Evolutionary conservation across 169 alveolate species (phyloP).

Genomic region (Besnoitia besnoiti): DNA sequence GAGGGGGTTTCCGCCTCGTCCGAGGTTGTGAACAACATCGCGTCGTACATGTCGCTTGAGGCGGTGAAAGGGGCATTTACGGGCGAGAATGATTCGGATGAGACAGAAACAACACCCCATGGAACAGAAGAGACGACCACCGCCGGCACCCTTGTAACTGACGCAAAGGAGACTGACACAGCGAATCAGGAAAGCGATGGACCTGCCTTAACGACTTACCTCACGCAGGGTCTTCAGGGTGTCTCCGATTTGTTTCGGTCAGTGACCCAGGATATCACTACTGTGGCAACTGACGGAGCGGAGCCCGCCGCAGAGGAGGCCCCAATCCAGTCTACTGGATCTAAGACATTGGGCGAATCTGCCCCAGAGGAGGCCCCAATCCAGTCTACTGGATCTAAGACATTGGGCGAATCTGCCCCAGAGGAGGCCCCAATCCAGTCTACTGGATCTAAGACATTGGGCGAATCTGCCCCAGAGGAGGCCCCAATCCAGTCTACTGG

Average conservation of each 20-base stretch:
- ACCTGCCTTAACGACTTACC: not conserved
- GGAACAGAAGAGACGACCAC: not conserved
- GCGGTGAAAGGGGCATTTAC: constrained; percentile 17
- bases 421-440: too few relatives aligned
- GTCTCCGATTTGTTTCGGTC: not conserved
- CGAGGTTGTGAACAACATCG: not conserved
- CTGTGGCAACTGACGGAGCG: not conserved
- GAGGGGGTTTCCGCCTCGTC: constrained; percentile 6
- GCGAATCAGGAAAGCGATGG: not conserved
- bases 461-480: too few relatives aligned
- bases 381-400: too few relatives aligned
- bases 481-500: too few relatives aligned
- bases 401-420: too few relatives aligned
- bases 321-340: too few relatives aligned
- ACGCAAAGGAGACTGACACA: not conserved
- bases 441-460: too few relatives aligned
- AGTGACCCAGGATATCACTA: not conserved
- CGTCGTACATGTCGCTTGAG: not conserved
- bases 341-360: too few relatives aligned
- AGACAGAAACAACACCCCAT: not conserved
- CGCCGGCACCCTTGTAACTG: not conserved
- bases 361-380: too few relatives aligned
- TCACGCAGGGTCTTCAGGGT: not conserved
- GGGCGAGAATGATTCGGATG: not conserved
- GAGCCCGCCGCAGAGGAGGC: too few relatives aligned